Evolutionary conservation across 1,284 basidiomycete species (phyloP).

Genomic region (Trametes sp.): DNA sequence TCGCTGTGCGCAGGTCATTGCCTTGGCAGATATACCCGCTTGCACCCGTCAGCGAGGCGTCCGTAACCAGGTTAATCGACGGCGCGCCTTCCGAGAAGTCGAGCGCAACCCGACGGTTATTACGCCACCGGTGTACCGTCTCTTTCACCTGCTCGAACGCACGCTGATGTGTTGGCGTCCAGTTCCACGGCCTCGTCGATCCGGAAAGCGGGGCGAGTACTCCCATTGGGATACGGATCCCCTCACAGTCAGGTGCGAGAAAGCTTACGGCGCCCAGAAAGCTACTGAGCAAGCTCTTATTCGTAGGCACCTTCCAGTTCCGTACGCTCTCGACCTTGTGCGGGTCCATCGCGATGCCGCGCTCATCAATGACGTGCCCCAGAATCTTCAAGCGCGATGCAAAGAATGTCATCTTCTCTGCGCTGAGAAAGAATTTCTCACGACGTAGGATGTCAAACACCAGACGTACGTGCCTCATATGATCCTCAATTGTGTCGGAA

Average conservation of each 20-base stretch:
- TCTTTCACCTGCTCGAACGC: conserved; percentile 39
- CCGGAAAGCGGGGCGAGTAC: conserved; percentile 26
- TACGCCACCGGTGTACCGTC: conserved; percentile 26
- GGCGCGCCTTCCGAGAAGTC: conserved; percentile 32
- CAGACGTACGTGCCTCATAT: conserved; percentile 34
- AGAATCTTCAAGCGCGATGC: conserved; percentile 36
- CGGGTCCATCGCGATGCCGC: conserved; percentile 19
- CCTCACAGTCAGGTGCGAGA: conserved; percentile 11
- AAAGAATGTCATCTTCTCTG: conserved; percentile 41
- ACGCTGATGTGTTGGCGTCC: conserved; percentile 34
- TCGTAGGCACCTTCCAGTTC: conserved; percentile 21
- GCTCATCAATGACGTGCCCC: conserved; percentile 40
- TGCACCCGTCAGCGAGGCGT: conserved; percentile 24
- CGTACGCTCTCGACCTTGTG: conserved; percentile 18
- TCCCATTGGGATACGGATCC: conserved; percentile 27
- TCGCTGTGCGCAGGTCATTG: conserved; percentile 16
- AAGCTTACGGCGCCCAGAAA: conserved; percentile 17
- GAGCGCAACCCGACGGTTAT: conserved; percentile 29
- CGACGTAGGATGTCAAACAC: conserved; percentile 33
- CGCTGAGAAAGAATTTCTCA: conserved; percentile 36
- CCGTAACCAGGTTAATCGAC: conserved; percentile 29
- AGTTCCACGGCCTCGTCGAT: conserved; percentile 20
- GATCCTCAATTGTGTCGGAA: conserved; percentile 35
- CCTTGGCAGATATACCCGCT: conserved; percentile 32
- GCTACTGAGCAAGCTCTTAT: conserved; percentile 8